Conservation (phyloP, 352 stramenopile species). For the Plasmopara halstedii region DNA sequence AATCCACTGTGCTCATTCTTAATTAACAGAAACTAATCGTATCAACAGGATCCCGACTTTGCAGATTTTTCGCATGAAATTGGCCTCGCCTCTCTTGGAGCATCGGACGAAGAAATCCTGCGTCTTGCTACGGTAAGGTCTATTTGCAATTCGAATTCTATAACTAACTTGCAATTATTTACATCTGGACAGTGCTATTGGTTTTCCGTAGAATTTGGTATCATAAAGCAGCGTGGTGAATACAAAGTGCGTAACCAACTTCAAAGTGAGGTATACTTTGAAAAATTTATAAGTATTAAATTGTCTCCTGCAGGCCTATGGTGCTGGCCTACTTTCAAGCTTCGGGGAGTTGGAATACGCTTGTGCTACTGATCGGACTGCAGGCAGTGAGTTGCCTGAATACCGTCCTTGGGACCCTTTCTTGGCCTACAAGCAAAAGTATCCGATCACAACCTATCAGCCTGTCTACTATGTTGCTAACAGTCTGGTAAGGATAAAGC, state of each 20-base stretch:
- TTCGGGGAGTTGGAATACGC: conserved; percentile 97
- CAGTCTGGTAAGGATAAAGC: conserved; percentile 60
- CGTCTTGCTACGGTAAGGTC: conserved; percentile 78
- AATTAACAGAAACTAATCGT: neutral
- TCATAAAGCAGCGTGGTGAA: conserved; percentile 89
- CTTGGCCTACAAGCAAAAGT: conserved; percentile 89
- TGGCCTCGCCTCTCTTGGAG: conserved; percentile 92
- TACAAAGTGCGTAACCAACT: conserved; percentile 73
- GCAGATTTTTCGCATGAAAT: conserved; percentile 96
- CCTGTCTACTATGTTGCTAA: conserved; percentile 96
- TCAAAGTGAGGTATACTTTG: no score
- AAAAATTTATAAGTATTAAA: neutral
- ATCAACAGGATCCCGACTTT: conserved; percentile 90
- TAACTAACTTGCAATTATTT: neutral
- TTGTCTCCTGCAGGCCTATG: conserved; percentile 74
- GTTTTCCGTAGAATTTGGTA: conserved; percentile 97
- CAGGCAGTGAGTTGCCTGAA: conserved; percentile 63
- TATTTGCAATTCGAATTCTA: neutral
- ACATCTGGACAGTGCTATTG: conserved; percentile 87
- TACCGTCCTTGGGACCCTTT: conserved; percentile 93
- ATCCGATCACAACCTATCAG: conserved; percentile 97
- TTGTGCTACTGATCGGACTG: conserved; percentile 63
- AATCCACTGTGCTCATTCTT: neutral
- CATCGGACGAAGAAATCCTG: conserved; percentile 93
- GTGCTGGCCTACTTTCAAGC: conserved; percentile 92